These are phyloP conservation scores for Pythium coloratum DNA, from an alignment of 352 stramenopile genomes.

Conservation along the genomic window DNA sequence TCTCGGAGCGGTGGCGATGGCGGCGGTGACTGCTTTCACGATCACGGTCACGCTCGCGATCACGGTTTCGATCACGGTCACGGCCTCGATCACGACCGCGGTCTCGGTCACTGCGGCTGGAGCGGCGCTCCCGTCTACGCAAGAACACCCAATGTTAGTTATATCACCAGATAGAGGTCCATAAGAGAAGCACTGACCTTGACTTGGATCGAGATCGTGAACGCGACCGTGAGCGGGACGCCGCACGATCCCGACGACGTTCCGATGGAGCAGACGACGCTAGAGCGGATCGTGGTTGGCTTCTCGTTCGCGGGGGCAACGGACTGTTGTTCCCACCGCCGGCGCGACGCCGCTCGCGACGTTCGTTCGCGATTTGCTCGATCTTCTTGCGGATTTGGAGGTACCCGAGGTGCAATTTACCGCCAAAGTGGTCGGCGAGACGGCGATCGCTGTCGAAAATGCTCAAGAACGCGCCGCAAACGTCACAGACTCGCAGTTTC, in stretches of 20 bases:
- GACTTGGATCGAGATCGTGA: slow-evolving; percentile 32
- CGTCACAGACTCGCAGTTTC: slow-evolving; percentile 89
- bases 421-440: slow-evolving; percentile 89
- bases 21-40: slow-evolving; percentile 32
- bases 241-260: slow-evolving; percentile 20
- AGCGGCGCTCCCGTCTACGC: slow-evolving; percentile 21
- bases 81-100: slow-evolving; percentile 22
- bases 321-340: slow-evolving; percentile 9
- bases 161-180: background rate
- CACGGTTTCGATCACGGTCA: slow-evolving; percentile 33
- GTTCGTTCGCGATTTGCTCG: slow-evolving; percentile 55
- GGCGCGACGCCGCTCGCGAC: slow-evolving; percentile 28
- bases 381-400: slow-evolving; percentile 88
- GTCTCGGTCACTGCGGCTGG: slow-evolving; percentile 20
- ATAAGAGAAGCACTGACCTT: background rate
- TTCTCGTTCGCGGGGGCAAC: slow-evolving; percentile 2
- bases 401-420: slow-evolving; percentile 90
- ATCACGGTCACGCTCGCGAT: slow-evolving; percentile 33
- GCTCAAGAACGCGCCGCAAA: slow-evolving; percentile 90
- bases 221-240: slow-evolving; percentile 29
- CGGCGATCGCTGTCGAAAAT: slow-evolving; percentile 92
- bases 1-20: slow-evolving; percentile 37
- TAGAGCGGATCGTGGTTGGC: slow-evolving; percentile 1
- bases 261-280: background rate
- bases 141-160: slow-evolving; percentile 2